A percentile compares a stretch with the other conserved stretches of the same genome.
phyloP scores from a whole-genome alignment of 345 rosid species.

The Alliaria petiolata region DNA sequence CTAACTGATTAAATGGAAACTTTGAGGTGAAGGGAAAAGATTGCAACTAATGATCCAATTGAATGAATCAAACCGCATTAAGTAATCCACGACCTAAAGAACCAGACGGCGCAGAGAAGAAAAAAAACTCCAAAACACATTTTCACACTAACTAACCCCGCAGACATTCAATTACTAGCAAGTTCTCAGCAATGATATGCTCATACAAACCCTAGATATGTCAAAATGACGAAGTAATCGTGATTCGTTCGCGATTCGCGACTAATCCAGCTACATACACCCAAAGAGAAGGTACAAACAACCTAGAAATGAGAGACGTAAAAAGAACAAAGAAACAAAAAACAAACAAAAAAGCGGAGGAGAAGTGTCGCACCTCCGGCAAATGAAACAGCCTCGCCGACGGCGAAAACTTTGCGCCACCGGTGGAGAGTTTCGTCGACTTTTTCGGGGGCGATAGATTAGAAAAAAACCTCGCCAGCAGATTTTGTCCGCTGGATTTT shows the following conservation, averaged over 20 bases:
- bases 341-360: neutral
- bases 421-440: conserved; percentile 23
- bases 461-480: conserved; percentile 1
- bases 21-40: neutral
- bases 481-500: conserved; percentile 26
- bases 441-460: conserved; percentile 7
- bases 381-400: neutral
- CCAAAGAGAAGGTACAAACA: neutral
- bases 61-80: conserved; percentile 10
- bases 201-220: conserved; percentile 13
- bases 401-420: conserved; percentile 21
- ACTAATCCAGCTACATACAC: neutral
- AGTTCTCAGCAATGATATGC: neutral
- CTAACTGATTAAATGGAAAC: neutral
- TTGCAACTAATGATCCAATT: neutral
- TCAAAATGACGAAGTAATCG: conserved; percentile 9
- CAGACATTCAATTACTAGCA: conserved; percentile 11
- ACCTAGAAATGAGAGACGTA: neutral
- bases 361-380: conserved; percentile 17
- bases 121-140: conserved; percentile 1
- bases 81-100: conserved; percentile 11
- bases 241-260: conserved; percentile 15
- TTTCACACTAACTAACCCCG: neutral
- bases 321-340: neutral
- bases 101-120: neutral